Evolutionary conservation across 768 basidiomycete species (phyloP).

Genomic region (Auriscalpium microsporum): DNA sequence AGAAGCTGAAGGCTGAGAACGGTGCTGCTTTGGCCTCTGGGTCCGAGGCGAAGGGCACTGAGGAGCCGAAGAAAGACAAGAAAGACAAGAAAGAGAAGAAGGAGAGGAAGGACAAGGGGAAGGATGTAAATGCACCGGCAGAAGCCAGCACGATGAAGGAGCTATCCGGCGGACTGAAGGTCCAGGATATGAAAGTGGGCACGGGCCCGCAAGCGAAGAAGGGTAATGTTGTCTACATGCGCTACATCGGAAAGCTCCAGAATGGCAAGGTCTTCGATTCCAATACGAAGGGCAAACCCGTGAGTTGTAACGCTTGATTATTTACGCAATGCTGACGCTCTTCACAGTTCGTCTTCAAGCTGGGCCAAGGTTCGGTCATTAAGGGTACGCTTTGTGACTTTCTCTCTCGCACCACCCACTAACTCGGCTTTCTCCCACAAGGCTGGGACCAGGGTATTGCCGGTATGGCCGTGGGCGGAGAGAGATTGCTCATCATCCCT

Average conservation of each 20-base stretch:
- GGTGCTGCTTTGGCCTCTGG: constrained; percentile 31
- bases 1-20: constrained; percentile 66
- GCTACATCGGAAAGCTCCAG: constrained; percentile 86
- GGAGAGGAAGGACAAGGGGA: constrained; percentile 14
- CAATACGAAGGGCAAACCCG: constrained; percentile 80
- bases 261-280: constrained; percentile 73
- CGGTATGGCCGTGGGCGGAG: constrained; percentile 89
- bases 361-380: constrained; percentile 89
- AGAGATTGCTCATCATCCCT: constrained; percentile 73
- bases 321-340: constrained; percentile 4
- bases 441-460: constrained; percentile 89
- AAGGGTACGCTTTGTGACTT: constrained; percentile 44
- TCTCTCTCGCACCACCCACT: background rate
- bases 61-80: constrained; percentile 29
- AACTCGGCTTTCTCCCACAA: constrained; percentile 16
- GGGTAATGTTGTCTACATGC: constrained; percentile 75
- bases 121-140: constrained; percentile 26
- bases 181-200: constrained; percentile 71
- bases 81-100: constrained; percentile 25
- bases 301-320: constrained; percentile 30
- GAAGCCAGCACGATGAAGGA: constrained; percentile 24
- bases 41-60: constrained; percentile 17
- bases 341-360: constrained; percentile 59
- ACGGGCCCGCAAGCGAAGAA: constrained; percentile 82
- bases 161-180: constrained; percentile 65